A percentile compares a stretch with the other conserved stretches of the same genome.
Conservation (phyloP, 1,139 yeast genomes). For the Pichia sp. region DNA sequence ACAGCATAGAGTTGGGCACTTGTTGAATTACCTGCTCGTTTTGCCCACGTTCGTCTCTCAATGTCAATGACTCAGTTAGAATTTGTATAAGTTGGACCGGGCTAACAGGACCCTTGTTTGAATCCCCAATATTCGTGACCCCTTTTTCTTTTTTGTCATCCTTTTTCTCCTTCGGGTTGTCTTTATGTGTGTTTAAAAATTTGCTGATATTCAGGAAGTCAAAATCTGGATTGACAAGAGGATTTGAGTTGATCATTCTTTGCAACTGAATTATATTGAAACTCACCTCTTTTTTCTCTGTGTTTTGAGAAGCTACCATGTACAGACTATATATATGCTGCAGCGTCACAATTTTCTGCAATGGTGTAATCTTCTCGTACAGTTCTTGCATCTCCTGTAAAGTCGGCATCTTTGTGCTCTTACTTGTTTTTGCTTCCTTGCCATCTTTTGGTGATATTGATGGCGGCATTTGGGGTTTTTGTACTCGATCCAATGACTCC, state of each 20-base stretch:
- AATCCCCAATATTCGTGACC: background rate
- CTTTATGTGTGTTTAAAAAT: conserved; percentile 10
- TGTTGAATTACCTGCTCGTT: conserved; percentile 26
- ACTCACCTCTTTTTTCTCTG: conserved; percentile 26
- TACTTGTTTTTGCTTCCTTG: conserved; percentile 1
- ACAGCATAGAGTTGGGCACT: conserved; percentile 27
- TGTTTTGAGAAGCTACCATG: conserved; percentile 26
- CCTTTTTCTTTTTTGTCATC: background rate
- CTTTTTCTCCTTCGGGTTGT: background rate
- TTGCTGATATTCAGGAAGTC: conserved; percentile 26
- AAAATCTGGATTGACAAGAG: conserved; percentile 28
- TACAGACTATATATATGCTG: conserved; percentile 30
- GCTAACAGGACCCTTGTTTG: conserved; percentile 11
- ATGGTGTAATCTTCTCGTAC: conserved; percentile 25
- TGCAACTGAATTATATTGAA: conserved; percentile 29
- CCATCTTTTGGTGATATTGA: background rate
- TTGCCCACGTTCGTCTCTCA: conserved; percentile 23
- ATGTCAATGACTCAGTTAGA: conserved; percentile 28
- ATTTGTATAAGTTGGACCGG: conserved; percentile 29
- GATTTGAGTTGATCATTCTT: conserved; percentile 29
- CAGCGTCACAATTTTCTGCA: conserved; percentile 29
- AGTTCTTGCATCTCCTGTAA: conserved; percentile 22
- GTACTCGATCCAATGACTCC: no score
- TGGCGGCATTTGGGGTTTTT: no score
- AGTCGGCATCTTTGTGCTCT: conserved; percentile 20